phyloP scores from a whole-genome alignment of 148 eudicot species.

The Polygonum aviculare region DNA sequence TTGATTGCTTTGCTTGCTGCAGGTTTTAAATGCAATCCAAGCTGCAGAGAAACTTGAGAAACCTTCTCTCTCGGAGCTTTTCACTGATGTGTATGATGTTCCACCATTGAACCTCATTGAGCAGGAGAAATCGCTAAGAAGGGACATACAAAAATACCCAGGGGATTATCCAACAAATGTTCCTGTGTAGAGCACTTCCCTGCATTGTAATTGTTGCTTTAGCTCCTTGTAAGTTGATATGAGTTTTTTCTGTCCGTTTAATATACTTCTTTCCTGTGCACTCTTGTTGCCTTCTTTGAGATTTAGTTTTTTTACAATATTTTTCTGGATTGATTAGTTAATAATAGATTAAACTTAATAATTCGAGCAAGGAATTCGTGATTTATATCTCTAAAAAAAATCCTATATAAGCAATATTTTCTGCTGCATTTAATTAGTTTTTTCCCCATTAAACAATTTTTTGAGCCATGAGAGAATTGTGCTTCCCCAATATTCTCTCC shows the following conservation, averaged over 20 bases:
- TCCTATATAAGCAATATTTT: not conserved
- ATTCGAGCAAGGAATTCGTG: not conserved
- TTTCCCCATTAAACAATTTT: not conserved
- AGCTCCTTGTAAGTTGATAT: not conserved
- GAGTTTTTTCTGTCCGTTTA: not conserved
- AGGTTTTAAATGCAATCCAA: constrained; percentile 59
- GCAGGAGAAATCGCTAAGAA: constrained; percentile 32
- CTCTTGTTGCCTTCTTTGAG: not conserved
- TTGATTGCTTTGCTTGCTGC: constrained; percentile 9
- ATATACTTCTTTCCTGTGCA: not conserved
- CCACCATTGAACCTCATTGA: constrained; percentile 37
- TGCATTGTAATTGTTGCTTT: not conserved
- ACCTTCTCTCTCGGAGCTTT: constrained; percentile 51
- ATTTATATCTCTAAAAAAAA: not conserved
- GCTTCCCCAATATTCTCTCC: not conserved
- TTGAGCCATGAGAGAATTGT: not conserved
- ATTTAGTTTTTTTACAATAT: not conserved
- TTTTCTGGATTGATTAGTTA: not conserved
- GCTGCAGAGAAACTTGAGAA: constrained; percentile 56
- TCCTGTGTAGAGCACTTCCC: constrained; percentile 17
- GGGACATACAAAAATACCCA: constrained; percentile 23
- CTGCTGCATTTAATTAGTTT: not conserved
- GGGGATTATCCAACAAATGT: constrained; percentile 31
- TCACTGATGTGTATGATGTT: constrained; percentile 56
- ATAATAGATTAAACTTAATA: not conserved